phyloP scores from a whole-genome alignment of 768 basidiomycete species.

The Ramaria rubella region DNA sequence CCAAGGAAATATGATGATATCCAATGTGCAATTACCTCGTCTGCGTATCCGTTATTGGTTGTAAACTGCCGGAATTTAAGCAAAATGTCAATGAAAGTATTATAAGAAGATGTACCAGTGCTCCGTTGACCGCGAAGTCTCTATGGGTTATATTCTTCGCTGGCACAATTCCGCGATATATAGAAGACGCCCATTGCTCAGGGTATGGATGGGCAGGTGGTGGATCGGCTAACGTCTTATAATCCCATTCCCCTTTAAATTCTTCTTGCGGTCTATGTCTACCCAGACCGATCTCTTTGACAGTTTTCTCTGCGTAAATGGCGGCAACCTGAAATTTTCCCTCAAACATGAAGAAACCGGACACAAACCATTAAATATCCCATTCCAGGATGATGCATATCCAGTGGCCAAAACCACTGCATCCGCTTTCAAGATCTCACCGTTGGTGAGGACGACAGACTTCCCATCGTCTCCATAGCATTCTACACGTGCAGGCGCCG shows the following conservation, averaged over 20 bases:
- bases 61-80: slow-evolving; percentile 40
- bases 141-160: slow-evolving; percentile 46
- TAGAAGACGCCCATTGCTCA: slow-evolving; percentile 37
- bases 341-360: neutral
- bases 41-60: slow-evolving; percentile 46
- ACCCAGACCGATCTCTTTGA: slow-evolving; percentile 42
- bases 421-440: slow-evolving; percentile 35
- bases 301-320: slow-evolving; percentile 41
- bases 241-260: slow-evolving; percentile 21
- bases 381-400: slow-evolving; percentile 50
- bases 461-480: slow-evolving; percentile 23
- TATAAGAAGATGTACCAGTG: slow-evolving; percentile 37
- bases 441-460: slow-evolving; percentile 39
- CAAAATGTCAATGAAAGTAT: neutral
- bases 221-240: slow-evolving; percentile 29
- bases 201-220: slow-evolving; percentile 26
- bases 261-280: slow-evolving; percentile 16
- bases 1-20: slow-evolving; percentile 55
- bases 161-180: slow-evolving; percentile 59
- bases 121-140: slow-evolving; percentile 62
- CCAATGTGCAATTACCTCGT: slow-evolving; percentile 55
- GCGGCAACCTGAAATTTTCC: neutral
- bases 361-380: slow-evolving; percentile 32
- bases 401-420: slow-evolving; percentile 55
- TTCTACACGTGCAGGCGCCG: slow-evolving; percentile 38